Conservation (phyloP, 2,329 filamentous ascomycete species). For the Dothistroma septosporum region DNA sequence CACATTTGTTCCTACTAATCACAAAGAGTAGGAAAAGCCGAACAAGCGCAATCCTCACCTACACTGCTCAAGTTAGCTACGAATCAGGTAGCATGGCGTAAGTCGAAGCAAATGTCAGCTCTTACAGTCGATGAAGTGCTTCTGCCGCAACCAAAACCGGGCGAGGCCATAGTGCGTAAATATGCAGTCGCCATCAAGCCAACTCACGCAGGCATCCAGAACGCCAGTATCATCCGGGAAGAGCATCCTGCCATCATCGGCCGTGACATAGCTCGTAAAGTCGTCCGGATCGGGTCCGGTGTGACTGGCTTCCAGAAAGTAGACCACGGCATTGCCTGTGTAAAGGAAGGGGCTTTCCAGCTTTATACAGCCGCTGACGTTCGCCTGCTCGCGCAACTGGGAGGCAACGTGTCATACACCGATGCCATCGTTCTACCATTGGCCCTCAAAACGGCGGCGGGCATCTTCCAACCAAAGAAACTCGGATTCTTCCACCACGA, state of each 20-base stretch:
- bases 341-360: slow-evolving; percentile 23
- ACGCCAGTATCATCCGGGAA: slow-evolving; percentile 20
- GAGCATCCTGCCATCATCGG: slow-evolving; percentile 31
- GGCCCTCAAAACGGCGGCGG: slow-evolving; percentile 21
- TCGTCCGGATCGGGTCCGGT: slow-evolving; percentile 28
- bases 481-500: slow-evolving; percentile 11
- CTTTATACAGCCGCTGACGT: slow-evolving; percentile 18
- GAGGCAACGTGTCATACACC: slow-evolving; percentile 21
- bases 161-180: slow-evolving; percentile 37
- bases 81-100: slow-evolving; percentile 25
- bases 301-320: slow-evolving; percentile 15
- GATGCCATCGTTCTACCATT: slow-evolving; percentile 23
- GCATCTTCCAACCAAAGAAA: slow-evolving; percentile 20
- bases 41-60: neutral
- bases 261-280: slow-evolving; percentile 26
- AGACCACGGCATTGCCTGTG: slow-evolving; percentile 8
- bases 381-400: slow-evolving; percentile 14
- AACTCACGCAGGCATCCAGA: slow-evolving; percentile 37
- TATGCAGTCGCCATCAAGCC: slow-evolving; percentile 40
- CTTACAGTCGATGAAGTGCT: slow-evolving; percentile 23
- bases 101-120: slow-evolving; percentile 14
- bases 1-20: too few relatives aligned
- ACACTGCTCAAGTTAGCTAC: neutral
- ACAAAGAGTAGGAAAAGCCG: neutral
- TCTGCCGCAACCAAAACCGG: slow-evolving; percentile 16